phyloP scores from a whole-genome alignment of 2,329 filamentous ascomycete genomes.

The Penicillium sp. region DNA sequence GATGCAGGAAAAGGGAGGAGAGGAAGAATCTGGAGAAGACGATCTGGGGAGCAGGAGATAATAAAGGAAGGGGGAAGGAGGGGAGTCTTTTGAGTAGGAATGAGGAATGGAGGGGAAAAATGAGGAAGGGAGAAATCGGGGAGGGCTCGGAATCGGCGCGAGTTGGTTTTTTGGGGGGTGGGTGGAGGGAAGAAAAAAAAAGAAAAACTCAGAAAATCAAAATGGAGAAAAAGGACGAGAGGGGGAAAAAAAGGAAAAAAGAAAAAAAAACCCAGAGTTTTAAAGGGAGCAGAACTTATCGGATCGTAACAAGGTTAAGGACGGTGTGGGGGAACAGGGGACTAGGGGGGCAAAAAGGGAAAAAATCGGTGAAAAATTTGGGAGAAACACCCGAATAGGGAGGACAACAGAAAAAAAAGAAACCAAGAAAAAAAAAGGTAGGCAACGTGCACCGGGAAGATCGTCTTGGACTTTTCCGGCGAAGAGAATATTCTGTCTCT shows the following conservation, averaged over 20 bases:
- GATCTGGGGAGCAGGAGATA: slow-evolving; percentile 32
- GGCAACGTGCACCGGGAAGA: slow-evolving; percentile 17
- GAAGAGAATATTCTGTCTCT: background rate
- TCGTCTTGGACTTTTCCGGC: slow-evolving; percentile 4
- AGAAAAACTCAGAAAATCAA: slow-evolving; percentile 23
- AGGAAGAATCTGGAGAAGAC: slow-evolving; percentile 29
- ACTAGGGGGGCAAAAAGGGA: slow-evolving; percentile 26
- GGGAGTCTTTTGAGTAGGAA: slow-evolving; percentile 6
- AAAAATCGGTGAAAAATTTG: slow-evolving; percentile 21
- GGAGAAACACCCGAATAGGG: slow-evolving; percentile 16
- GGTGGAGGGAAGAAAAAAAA: slow-evolving; percentile 23
- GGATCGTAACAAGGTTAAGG: slow-evolving; percentile 14
- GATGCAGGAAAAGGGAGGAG: slow-evolving; percentile 6
- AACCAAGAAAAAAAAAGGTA: slow-evolving; percentile 1
- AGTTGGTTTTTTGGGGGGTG: slow-evolving; percentile 13
- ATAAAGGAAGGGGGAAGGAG: slow-evolving; percentile 22
- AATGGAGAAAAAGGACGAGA: slow-evolving; percentile 21
- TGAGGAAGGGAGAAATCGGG: slow-evolving; percentile 31
- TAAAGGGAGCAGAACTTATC: slow-evolving; percentile 8
- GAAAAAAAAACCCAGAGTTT: slow-evolving; percentile 19
- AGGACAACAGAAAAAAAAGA: slow-evolving; percentile 9
- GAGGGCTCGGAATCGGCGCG: slow-evolving; percentile 27
- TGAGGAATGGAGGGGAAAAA: slow-evolving; percentile 32
- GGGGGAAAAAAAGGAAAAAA: slow-evolving; percentile 17
- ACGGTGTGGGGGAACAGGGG: slow-evolving; percentile 16